A percentile compares a stretch with the other conserved stretches of the same genome.
Evolutionary conservation across 106 monocot genomes (phyloP).

Genomic region (Platanthera zijinensis): DNA sequence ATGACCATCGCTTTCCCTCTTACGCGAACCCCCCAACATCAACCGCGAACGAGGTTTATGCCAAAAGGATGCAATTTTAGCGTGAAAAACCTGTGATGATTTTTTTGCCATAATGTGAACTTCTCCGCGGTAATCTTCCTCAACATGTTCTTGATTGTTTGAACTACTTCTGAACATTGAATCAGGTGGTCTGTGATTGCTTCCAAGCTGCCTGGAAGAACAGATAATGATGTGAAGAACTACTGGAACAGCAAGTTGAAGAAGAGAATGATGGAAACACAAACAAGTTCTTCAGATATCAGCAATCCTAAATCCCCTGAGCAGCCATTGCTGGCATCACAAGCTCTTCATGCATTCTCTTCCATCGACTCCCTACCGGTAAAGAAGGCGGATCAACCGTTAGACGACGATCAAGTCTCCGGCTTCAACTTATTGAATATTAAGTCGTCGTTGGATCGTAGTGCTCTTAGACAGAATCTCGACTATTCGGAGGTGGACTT

Average conservation of each 20-base stretch:
- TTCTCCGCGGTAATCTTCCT: too few relatives aligned
- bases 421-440: not conserved
- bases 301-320: not conserved
- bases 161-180: not conserved
- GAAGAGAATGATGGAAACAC: not conserved
- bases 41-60: too few relatives aligned
- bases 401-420: not conserved
- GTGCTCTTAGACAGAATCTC: not conserved
- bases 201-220: constrained; percentile 8
- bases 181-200: constrained; percentile 9
- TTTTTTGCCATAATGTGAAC: too few relatives aligned
- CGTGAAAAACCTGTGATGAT: too few relatives aligned
- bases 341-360: not conserved
- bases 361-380: not conserved
- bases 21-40: too few relatives aligned
- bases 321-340: not conserved
- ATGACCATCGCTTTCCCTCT: too few relatives aligned
- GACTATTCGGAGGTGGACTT: not conserved
- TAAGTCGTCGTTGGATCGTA: not conserved
- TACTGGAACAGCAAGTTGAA: constrained; percentile 4
- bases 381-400: not conserved
- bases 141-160: not conserved
- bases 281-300: not conserved
- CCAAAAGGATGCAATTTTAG: too few relatives aligned
- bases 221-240: constrained; percentile 6